These are phyloP conservation scores for Diaporthe aspalathi DNA, from an alignment of 2,329 filamentous ascomycete species.

Conservation along the genomic window DNA sequence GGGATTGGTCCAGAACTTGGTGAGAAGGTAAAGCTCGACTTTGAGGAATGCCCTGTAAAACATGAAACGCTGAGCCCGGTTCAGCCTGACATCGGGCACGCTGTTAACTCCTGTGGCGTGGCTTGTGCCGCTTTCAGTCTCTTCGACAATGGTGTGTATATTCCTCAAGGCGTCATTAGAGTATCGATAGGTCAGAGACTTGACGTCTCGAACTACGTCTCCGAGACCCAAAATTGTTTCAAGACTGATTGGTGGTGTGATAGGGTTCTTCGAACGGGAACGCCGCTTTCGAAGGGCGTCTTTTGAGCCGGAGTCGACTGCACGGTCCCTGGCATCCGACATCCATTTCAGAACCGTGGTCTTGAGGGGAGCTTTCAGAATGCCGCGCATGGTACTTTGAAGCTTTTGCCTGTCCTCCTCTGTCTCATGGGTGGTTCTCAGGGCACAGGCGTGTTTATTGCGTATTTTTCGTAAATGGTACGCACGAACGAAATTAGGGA, in stretches of 20 bases:
- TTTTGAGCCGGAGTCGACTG: too few relatives aligned
- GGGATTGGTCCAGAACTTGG: background rate
- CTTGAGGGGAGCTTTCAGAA: background rate
- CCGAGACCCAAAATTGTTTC: background rate
- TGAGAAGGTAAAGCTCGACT: slow-evolving; percentile 18
- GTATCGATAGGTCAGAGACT: background rate
- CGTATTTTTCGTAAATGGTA: background rate
- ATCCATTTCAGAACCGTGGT: too few relatives aligned
- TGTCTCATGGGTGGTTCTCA: background rate
- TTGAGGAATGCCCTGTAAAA: background rate
- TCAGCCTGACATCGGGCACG: background rate
- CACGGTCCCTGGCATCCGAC: too few relatives aligned
- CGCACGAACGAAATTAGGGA: fast-evolving
- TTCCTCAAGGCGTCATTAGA: slow-evolving; percentile 10
- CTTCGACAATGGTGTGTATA: background rate
- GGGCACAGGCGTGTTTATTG: background rate
- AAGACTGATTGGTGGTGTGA: background rate
- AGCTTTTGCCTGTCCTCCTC: background rate
- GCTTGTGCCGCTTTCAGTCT: background rate
- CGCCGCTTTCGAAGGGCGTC: too few relatives aligned
- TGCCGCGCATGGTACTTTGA: background rate
- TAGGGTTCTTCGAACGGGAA: too few relatives aligned
- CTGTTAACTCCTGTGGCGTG: background rate
- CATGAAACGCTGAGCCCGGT: fast-evolving
- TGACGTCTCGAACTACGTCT: background rate